Base-by-base conservation (phyloP, 2,329 filamentous ascomycete species). In the Pseudogymnoascus sp. region DNA sequence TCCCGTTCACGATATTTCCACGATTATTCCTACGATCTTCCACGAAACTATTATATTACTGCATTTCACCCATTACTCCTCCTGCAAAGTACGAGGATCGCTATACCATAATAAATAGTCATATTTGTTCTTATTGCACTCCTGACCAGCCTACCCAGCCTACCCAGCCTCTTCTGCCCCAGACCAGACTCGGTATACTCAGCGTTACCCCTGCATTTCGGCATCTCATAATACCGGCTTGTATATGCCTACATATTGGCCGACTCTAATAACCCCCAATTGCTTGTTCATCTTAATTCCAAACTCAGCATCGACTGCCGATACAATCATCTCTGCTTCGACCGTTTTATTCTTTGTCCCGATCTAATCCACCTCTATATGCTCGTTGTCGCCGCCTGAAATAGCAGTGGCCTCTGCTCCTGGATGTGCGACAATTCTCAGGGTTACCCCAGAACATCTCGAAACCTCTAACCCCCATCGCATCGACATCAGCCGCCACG, bases 341-440 rank as follows among this genome's bases (percentile, higher is more conserved):
- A 31, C 47, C 47, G 47, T 53, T 53, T 53, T 11, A 25, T 53
- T 10, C 21, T 5, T 18, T 53, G 23, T 14, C 47, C 47, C 14
- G 14, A 53, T 31, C 47, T 16, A 16, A 8, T 18, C 47, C 12
- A 31, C 14, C 23, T 31, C 47, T 53, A 31, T 53, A 50, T 53
- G 47, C 47, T 53, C 47, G 23, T 53, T 53, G 47, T 53, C 47
- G 47, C 47, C 14, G 47, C 47, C 47, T 53, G 47, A 53, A 53
- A 53, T 53, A 53, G 25, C 47, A 53, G 47, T 53, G 47, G 47
- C 47, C 25, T 53, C 47, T 31, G 47, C 47, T 53, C 14, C 47
- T 53, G 47, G 56, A 71, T 65, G 68, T 72, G 70, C 70, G 70
- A 72, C 70, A 65, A 67, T 65, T 68, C 68, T 67, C 68, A 67